Percentiles rank a stretch among this genome's conserved stretches.
Evolutionary conservation across 306 rosid genomes (phyloP).

Genomic region (Betula pendula): DNA sequence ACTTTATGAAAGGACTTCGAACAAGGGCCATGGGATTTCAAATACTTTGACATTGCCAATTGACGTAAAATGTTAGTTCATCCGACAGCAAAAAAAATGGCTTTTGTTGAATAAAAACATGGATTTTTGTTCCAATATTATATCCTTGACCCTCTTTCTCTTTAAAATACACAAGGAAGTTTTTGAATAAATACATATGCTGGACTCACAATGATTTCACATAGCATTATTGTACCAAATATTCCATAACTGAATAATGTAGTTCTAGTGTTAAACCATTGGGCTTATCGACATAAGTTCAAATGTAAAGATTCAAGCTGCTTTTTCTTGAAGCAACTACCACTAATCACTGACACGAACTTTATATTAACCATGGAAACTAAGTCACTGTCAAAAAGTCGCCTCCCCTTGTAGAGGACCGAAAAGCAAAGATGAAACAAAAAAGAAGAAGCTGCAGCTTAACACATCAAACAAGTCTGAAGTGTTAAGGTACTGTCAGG

Average conservation of each 20-base stretch:
- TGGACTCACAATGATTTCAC: neutral
- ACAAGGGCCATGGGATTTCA: neutral
- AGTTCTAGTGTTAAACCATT: neutral
- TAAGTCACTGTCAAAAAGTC: no score
- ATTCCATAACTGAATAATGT: no score
- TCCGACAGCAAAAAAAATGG: neutral
- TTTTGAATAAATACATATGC: neutral
- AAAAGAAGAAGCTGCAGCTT: no score
- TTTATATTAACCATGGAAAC: no score
- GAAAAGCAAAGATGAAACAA: no score
- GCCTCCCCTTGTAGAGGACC: no score
- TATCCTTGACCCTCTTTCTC: neutral
- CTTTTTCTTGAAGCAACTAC: neutral
- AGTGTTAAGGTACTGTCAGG: no score
- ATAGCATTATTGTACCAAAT: neutral
- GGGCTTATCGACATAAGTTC: neutral
- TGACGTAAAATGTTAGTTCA: neutral
- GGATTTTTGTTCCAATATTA: neutral
- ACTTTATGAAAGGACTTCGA: no score
- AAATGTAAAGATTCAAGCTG: no score
- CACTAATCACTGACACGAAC: neutral
- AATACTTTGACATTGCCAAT: neutral
- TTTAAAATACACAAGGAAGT: neutral
- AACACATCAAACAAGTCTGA: no score
- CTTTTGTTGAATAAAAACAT: no score